Conservation (phyloP, 164 flowering plant species). For the Malania oleifera region DNA sequence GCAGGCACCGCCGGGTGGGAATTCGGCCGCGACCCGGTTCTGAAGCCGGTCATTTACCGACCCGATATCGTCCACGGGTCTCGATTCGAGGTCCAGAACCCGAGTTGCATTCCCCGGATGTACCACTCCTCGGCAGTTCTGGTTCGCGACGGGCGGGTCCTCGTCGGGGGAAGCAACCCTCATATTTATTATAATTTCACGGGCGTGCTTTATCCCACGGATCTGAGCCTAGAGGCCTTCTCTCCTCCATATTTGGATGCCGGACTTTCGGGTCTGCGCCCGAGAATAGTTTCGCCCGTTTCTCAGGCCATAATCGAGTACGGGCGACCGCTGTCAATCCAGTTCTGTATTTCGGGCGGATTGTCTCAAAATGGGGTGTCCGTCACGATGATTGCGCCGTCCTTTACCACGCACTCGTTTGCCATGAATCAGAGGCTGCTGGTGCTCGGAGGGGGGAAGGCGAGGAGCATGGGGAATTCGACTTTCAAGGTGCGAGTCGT, state of each 20-base stretch:
- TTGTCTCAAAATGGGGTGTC: conserved; percentile 8
- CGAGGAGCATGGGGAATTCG: neutral
- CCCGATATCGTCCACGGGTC: conserved; percentile 21
- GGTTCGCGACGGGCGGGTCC: conserved; percentile 20
- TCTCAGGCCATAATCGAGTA: conserved; percentile 16
- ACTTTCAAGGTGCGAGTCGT: conserved; percentile 1
- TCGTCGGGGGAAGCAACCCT: conserved; percentile 26
- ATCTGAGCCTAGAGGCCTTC: conserved; percentile 23
- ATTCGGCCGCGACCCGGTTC: conserved; percentile 32
- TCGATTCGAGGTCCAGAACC: conserved; percentile 29
- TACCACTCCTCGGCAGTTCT: conserved; percentile 33
- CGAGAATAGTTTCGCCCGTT: conserved; percentile 21
- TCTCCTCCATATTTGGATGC: conserved; percentile 29
- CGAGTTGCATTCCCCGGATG: conserved; percentile 32
- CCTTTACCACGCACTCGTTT: conserved; percentile 50
- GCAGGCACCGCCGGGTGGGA: conserved; percentile 46
- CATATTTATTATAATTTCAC: conserved; percentile 20
- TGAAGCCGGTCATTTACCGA: conserved; percentile 30
- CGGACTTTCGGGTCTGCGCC: conserved; percentile 14
- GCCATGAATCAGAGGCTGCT: conserved; percentile 27
- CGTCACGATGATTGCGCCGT: conserved; percentile 40
- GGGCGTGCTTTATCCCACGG: conserved; percentile 19
- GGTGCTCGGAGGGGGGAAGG: conserved; percentile 1
- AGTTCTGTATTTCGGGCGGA: conserved; percentile 16
- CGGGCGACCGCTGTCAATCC: conserved; percentile 14